Evolutionary conservation across 352 stramenopile species (phyloP).

Genomic region (Aphanomyces cochlioides): DNA sequence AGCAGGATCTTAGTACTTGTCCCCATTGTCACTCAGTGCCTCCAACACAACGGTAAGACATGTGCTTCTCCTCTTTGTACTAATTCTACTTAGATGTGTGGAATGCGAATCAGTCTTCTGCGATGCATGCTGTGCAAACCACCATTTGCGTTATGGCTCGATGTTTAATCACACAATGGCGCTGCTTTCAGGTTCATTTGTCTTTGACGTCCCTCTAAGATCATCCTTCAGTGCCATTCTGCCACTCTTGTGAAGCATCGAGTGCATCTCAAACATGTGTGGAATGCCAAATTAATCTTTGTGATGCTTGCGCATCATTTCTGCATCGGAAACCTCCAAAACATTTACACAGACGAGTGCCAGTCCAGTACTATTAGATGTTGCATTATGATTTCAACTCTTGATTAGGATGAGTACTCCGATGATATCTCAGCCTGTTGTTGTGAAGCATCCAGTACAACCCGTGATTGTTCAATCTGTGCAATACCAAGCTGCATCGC

Average conservation of each 20-base stretch:
- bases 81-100: constrained; percentile 21
- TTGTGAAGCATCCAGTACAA: no score
- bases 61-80: no score
- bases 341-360: constrained; percentile 17
- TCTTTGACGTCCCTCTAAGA: neutral
- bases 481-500: no score
- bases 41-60: constrained; percentile 20
- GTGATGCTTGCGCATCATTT: constrained; percentile 27
- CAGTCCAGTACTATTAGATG: neutral
- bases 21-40: constrained; percentile 16
- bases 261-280: constrained; percentile 27
- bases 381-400: neutral
- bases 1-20: constrained; percentile 5
- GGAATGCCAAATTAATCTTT: constrained; percentile 21
- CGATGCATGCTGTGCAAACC: constrained; percentile 16
- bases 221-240: constrained; percentile 15
- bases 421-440: no score
- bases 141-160: constrained; percentile 18
- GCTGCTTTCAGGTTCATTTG: constrained; percentile 10
- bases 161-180: constrained; percentile 29
- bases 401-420: neutral
- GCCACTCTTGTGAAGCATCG: constrained; percentile 24
- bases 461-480: no score
- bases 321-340: constrained; percentile 28
- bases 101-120: constrained; percentile 28